Evolutionary conservation across 805 yeast genomes (phyloP), one percentile per base, ranked within the genome.

Genomic region (Grigorovia humatica): DNA sequence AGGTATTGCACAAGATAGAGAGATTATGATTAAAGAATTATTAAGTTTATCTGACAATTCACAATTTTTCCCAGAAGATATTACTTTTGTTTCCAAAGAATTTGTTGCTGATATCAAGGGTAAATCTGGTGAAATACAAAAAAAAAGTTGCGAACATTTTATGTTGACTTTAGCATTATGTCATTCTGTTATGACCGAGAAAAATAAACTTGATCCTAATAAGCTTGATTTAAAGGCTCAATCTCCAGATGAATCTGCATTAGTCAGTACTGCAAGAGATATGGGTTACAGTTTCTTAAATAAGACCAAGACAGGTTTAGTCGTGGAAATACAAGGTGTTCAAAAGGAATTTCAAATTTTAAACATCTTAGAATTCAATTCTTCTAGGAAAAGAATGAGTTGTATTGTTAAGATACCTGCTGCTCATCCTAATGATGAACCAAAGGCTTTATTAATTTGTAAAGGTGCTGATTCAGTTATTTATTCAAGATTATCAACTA

Each of bases 341-440:
- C 74, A 76, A 54, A 81, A 82, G 60, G 90, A 85, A 57, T 85
- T 79, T 63, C 87, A 84, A 62, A 73, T 86, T 35, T 67, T 86
- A 54, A 85, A 85, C 59, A 76, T 82, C 19, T 67, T 86, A 56
- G 93, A 85, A 61, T 86, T 86, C 68, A 86, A 86, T 60, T 85
- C 93, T 8, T 83, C 93, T 0, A 80, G 95, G 72, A 85, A 85
- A 70, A 81, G 95, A 75, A 85, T 85, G 95, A 83, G 90, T 75
- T 85, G 86, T 15, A 82, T 85, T 56, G 75, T 85, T 42, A 84
- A 83, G 64, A 73, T 86, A 43, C 89, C 89, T 1, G 66, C 78
- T 12, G 62, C 63, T 2, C 56, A 54, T 2, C 73, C 72, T 43
- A 70, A 68, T 44, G 79, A 72, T 20, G 76, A 77, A 48, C 81